Evolutionary conservation across 495 filamentous ascomycete genomes (phyloP), one percentile per base, ranked within the genome.

Genomic region (Xylaria flabelliformis): DNA sequence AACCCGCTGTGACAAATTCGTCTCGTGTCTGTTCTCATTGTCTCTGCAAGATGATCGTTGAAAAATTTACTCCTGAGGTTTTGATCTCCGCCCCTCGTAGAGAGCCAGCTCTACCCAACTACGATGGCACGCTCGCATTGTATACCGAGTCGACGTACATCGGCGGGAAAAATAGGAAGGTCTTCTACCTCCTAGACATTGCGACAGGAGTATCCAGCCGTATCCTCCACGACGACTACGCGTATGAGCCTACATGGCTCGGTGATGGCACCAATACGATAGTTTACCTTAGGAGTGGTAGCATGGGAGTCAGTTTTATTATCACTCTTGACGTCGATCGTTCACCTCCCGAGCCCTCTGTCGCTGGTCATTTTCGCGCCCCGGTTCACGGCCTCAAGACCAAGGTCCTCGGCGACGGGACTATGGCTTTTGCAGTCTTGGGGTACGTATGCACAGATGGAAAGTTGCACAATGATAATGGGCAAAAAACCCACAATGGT

Each of bases 81-180:
- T 59, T 79, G 13, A 41, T 75, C 50, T 71, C 61, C 17, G 73
- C 68, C 24, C 77, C 76, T 44, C 59, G 70, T 13, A 56, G 75
- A 12, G 51, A 69, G 24, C 42, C 70, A 6, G 67, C 75, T 4
- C 36, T 72, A 8, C 78, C 80, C 17, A 80, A 76, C 59, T 64
- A 71, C 24, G 77, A 79, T 41, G 80, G 77, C 42, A 78, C 74
- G 0, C 41, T 71, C 12, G 74, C 55, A 17, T 70, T 81, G 39
- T 81, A 75, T 69, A 72, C 50, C 21, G 72, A 72, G 19, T 77
- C 77, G 21, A 75, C 70, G 17, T 71, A 77, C 42, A 68, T 76
- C 19, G 75, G 62, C 56, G 70, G 69, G 64, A 67, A 50, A 1
- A 77, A 72, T 24, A 53, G 66, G 8, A 73, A 74, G n/a, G 72